These are phyloP conservation scores for Cryptosporidium baileyi DNA, from an alignment of 169 alveolate species.

Conservation along the genomic window DNA sequence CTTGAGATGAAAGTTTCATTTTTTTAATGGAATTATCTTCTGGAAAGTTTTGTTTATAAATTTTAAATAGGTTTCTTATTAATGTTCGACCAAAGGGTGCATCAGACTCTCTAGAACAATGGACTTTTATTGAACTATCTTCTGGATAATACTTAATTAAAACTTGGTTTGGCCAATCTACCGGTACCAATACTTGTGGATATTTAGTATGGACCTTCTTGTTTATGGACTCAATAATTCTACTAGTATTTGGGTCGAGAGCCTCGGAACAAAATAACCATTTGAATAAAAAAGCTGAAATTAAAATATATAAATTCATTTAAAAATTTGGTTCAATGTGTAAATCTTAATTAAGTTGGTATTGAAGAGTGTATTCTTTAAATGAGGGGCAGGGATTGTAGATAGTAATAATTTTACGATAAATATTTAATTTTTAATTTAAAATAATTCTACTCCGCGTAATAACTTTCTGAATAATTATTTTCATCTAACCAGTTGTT, in stretches of 20 bases:
- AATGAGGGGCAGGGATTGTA: too few relatives aligned
- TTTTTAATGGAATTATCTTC: not conserved
- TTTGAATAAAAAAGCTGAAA: not conserved
- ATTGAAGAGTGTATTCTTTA: too few relatives aligned
- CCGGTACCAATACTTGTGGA: not conserved
- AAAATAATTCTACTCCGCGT: too few relatives aligned
- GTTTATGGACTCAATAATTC: slow-evolving; percentile 10
- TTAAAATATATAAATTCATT: not conserved
- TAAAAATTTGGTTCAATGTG: too few relatives aligned
- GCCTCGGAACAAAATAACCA: not conserved
- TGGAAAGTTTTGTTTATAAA: slow-evolving; percentile 15
- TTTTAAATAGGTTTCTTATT: slow-evolving; percentile 17
- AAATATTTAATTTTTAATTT: too few relatives aligned
- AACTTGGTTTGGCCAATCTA: slow-evolving; percentile 39
- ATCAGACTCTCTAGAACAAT: slow-evolving; percentile 27
- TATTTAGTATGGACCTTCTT: slow-evolving; percentile 4
- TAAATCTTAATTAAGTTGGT: too few relatives aligned
- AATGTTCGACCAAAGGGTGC: slow-evolving; percentile 55
- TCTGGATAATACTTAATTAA: slow-evolving; percentile 28
- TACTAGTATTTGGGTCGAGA: not conserved
- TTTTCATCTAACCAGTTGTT: not conserved
- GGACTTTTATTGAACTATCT: slow-evolving; percentile 47
- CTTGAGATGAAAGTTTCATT: slow-evolving; percentile 49
- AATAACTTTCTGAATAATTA: too few relatives aligned
- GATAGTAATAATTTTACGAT: too few relatives aligned